Evolutionary conservation across 179 eudicot species (phyloP).

Genomic region (Beta lomatogona): DNA sequence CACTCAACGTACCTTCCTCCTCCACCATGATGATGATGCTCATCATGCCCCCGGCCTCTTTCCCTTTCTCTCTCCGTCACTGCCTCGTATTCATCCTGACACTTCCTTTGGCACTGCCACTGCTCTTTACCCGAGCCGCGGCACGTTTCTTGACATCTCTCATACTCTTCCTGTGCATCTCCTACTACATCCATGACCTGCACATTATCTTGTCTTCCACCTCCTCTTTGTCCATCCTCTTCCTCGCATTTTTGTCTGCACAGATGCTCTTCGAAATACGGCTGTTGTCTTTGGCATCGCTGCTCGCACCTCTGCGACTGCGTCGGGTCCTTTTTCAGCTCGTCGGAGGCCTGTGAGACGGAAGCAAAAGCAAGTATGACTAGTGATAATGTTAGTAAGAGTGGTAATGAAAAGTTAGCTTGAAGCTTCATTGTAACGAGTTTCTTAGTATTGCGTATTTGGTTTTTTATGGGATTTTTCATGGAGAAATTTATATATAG

Average conservation of each 20-base stretch:
- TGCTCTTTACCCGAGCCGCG: slow-evolving; percentile 22
- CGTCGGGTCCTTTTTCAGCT: slow-evolving; percentile 10
- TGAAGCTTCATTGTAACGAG: slow-evolving; percentile 16
- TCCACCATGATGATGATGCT: slow-evolving; percentile 5
- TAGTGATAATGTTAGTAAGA: neutral
- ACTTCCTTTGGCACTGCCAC: slow-evolving; percentile 33
- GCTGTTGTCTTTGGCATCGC: slow-evolving; percentile 30
- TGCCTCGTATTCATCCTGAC: slow-evolving; percentile 29
- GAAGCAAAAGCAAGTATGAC: neutral
- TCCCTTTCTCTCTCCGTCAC: slow-evolving; percentile 22
- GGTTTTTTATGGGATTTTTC: too few species aligned
- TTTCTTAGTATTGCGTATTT: neutral
- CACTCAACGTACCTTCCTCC: slow-evolving; percentile 18
- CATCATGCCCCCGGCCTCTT: neutral
- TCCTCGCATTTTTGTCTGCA: slow-evolving; percentile 21
- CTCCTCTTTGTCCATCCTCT: neutral
- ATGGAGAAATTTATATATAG: too few species aligned
- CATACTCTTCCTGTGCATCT: slow-evolving; percentile 27
- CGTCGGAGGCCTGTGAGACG: neutral
- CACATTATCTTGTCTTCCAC: neutral
- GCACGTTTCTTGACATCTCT: slow-evolving; percentile 30
- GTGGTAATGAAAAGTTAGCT: neutral
- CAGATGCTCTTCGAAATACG: slow-evolving; percentile 34
- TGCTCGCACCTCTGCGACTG: slow-evolving; percentile 28
- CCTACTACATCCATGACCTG: neutral